Percentiles rank a stretch among this genome's conserved stretches.
These are phyloP conservation scores for Corylus americana DNA, from an alignment of 306 rosid genomes.

Conservation along the genomic window DNA sequence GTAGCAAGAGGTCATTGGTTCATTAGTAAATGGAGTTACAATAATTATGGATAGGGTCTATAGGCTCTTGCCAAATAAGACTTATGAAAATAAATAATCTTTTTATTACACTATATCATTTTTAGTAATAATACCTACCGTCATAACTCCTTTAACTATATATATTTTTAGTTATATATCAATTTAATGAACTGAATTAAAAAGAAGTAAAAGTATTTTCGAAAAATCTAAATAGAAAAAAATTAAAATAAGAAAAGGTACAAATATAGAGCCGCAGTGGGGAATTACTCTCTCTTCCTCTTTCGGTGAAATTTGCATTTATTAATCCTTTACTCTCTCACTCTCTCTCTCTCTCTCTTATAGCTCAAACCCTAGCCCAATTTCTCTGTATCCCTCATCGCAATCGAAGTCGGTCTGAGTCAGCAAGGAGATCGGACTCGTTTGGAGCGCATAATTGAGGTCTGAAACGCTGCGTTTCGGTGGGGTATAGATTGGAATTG, in stretches of 20 bases:
- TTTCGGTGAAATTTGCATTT: slow-evolving; percentile 23
- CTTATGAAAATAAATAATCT: no score
- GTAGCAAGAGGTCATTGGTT: no score
- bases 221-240: neutral
- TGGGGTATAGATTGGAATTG: neutral
- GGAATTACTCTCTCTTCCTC: neutral
- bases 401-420: neutral
- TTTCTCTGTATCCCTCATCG: neutral
- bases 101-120: no score
- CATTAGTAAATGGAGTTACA: no score
- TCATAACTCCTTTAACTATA: no score
- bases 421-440: neutral
- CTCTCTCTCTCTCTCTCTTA: slow-evolving; percentile 4
- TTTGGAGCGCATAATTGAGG: neutral
- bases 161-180: no score
- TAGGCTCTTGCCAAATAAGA: no score
- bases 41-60: no score
- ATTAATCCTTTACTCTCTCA: neutral
- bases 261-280: neutral
- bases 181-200: no score
- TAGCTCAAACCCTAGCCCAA: slow-evolving; percentile 20
- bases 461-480: neutral
- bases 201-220: neutral
- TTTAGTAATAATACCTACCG: no score
- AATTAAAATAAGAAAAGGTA: neutral